Percentiles rank a stretch among this genome's conserved stretches.
These are phyloP conservation scores for Venturiaceae sp. DNA, from an alignment of 2,329 filamentous ascomycete species.

Conservation along the genomic window DNA sequence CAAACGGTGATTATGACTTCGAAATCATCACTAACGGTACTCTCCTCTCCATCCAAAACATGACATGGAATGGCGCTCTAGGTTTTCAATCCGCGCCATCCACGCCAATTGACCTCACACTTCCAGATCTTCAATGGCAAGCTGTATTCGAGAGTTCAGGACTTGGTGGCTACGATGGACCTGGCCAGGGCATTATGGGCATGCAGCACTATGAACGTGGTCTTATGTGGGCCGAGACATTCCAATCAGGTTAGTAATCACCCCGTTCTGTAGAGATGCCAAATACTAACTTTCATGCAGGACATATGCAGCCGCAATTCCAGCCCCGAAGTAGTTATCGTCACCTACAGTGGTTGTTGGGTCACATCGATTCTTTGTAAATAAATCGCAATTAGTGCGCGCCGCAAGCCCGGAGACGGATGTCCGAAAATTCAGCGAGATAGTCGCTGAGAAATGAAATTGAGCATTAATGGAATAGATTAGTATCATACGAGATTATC, in stretches of 20 bases:
- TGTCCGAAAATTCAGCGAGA: neutral
- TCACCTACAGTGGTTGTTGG: conserved; percentile 7
- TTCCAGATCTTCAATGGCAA: conserved; percentile 12
- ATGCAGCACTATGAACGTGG: conserved; percentile 8
- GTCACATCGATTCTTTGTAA: conserved; percentile 2
- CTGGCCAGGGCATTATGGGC: conserved; percentile 7
- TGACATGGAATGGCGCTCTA: conserved; percentile 13
- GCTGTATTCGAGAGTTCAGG: conserved; percentile 9
- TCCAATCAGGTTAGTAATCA: neutral
- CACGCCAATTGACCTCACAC: conserved; percentile 7
- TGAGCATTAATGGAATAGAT: neutral
- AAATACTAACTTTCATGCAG: conserved; percentile 30
- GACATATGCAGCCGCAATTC: conserved; percentile 8
- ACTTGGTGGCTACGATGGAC: conserved; percentile 6
- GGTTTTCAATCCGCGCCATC: conserved; percentile 11
- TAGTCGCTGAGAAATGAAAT: neutral
- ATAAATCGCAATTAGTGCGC: neutral
- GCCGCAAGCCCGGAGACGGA: neutral
- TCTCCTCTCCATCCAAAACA: conserved; percentile 12
- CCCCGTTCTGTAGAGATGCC: neutral
- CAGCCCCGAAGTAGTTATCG: conserved; percentile 1
- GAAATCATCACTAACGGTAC: conserved; percentile 9
- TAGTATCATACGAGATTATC: neutral
- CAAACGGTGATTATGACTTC: conserved; percentile 11
- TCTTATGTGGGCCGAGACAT: conserved; percentile 6